These are phyloP conservation scores for Cladophialophora immunda DNA, from an alignment of 2,329 filamentous ascomycete species.

Conservation along the genomic window DNA sequence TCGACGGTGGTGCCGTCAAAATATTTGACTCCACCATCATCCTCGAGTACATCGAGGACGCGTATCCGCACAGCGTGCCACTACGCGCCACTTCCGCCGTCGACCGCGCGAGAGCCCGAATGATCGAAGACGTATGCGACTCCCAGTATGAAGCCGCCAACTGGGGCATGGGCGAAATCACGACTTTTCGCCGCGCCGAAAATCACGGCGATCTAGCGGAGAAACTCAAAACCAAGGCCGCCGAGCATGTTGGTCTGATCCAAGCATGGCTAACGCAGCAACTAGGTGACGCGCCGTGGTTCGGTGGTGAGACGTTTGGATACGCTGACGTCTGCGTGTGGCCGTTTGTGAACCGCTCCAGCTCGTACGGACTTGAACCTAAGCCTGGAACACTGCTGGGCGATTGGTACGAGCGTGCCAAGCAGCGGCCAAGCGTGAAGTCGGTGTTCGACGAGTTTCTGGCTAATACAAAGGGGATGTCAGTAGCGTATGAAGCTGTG, in stretches of 20 bases:
- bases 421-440: constrained; percentile 26
- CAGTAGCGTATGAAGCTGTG: not conserved
- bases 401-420: constrained; percentile 25
- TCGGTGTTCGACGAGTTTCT: constrained; percentile 26
- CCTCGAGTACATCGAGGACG: constrained; percentile 36
- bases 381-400: constrained; percentile 9
- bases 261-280: constrained; percentile 29
- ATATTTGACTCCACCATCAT: constrained; percentile 38
- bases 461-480: constrained; percentile 18
- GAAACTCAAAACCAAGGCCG: constrained; percentile 20
- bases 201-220: constrained; percentile 24
- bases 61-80: constrained; percentile 19
- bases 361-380: constrained; percentile 15
- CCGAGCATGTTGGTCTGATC: constrained; percentile 21
- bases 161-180: constrained; percentile 31
- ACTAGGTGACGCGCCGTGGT: constrained; percentile 25
- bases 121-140: constrained; percentile 37
- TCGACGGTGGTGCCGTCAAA: constrained; percentile 25
- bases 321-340: constrained; percentile 27
- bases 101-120: constrained; percentile 24
- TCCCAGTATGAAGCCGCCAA: constrained; percentile 36
- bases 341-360: constrained; percentile 25
- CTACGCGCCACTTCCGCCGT: constrained; percentile 19
- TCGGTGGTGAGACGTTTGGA: constrained; percentile 28
- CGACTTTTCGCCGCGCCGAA: constrained; percentile 21